Evolutionary conservation across 495 filamentous ascomycete genomes (phyloP).

Genomic region (Hypomontagnella submonticulosa): DNA sequence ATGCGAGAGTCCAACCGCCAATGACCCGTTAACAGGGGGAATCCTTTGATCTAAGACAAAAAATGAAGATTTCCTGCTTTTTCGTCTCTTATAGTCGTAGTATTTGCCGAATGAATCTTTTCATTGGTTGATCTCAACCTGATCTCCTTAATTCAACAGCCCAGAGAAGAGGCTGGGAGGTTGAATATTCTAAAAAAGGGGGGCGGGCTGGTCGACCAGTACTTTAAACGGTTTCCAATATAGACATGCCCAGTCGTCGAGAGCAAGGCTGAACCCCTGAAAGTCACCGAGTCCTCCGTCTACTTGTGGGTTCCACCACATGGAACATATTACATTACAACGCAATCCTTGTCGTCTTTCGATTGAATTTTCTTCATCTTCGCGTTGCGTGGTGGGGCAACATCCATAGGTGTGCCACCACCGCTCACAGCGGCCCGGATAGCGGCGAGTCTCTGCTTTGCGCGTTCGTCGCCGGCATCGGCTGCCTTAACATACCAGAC

Average conservation of each 20-base stretch:
- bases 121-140: slow-evolving; percentile 9
- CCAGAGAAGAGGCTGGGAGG: slow-evolving; percentile 1
- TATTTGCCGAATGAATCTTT: slow-evolving; percentile 18
- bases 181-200: slow-evolving; percentile 39
- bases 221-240: slow-evolving; percentile 39
- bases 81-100: slow-evolving; percentile 9
- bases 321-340: slow-evolving; percentile 64
- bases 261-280: neutral
- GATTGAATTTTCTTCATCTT: slow-evolving; percentile 62
- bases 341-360: slow-evolving; percentile 66
- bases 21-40: slow-evolving; percentile 24
- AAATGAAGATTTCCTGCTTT: slow-evolving; percentile 33
- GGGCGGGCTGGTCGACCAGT: slow-evolving; percentile 7
- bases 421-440: slow-evolving; percentile 89
- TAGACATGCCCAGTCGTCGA: slow-evolving; percentile 18
- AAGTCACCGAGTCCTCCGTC: neutral
- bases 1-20: slow-evolving; percentile 36
- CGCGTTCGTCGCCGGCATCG: slow-evolving; percentile 89
- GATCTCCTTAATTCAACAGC: slow-evolving; percentile 10
- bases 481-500: slow-evolving; percentile 98
- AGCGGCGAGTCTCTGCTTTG: slow-evolving; percentile 83
- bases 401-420: slow-evolving; percentile 68
- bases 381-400: slow-evolving; percentile 57
- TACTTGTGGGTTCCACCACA: slow-evolving; percentile 9
- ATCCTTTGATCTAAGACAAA: slow-evolving; percentile 39